Percentiles rank a stretch among this genome's conserved stretches.
phyloP scores from a whole-genome alignment of 1,284 basidiomycete genomes.

The Puccinia triticina region DNA sequence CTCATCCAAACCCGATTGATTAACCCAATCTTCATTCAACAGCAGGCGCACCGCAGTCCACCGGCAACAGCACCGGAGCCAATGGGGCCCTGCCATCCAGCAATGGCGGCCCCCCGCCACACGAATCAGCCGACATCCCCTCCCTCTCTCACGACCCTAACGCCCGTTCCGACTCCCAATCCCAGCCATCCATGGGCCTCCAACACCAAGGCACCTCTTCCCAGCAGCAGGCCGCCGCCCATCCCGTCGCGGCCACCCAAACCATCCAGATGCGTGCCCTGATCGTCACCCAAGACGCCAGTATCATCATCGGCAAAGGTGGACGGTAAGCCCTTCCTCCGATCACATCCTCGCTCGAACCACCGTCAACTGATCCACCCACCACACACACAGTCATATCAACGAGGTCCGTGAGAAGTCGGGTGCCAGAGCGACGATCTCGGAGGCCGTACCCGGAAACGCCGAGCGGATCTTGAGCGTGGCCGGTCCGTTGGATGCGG shows the following conservation, averaged over 20 bases:
- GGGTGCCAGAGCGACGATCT: constrained; percentile 89
- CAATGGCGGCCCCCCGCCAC: neutral
- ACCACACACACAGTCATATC: constrained; percentile 70
- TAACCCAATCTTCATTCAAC: constrained; percentile 18
- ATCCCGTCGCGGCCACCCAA: constrained; percentile 37
- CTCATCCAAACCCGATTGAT: constrained; percentile 13
- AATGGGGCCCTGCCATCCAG: constrained; percentile 23
- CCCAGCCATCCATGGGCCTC: constrained; percentile 13
- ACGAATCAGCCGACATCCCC: constrained; percentile 1
- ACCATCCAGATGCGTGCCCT: constrained; percentile 64
- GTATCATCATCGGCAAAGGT: constrained; percentile 96
- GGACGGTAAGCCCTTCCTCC: constrained; percentile 63
- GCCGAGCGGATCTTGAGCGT: constrained; percentile 98
- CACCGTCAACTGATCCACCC: neutral
- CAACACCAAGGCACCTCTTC: constrained; percentile 24
- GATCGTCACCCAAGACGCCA: constrained; percentile 98
- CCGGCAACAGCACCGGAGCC: neutral
- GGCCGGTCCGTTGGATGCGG: constrained; percentile 94
- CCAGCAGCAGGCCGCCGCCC: constrained; percentile 30
- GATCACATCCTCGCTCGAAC: neutral
- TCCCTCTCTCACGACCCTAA: constrained; percentile 13
- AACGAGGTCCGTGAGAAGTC: constrained; percentile 99
- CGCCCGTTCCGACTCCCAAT: constrained; percentile 4
- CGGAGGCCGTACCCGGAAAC: constrained; percentile 94
- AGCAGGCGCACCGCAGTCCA: neutral